phyloP scores from a whole-genome alignment of 2,329 filamentous ascomycete genomes.

The Fusarium sp. region DNA sequence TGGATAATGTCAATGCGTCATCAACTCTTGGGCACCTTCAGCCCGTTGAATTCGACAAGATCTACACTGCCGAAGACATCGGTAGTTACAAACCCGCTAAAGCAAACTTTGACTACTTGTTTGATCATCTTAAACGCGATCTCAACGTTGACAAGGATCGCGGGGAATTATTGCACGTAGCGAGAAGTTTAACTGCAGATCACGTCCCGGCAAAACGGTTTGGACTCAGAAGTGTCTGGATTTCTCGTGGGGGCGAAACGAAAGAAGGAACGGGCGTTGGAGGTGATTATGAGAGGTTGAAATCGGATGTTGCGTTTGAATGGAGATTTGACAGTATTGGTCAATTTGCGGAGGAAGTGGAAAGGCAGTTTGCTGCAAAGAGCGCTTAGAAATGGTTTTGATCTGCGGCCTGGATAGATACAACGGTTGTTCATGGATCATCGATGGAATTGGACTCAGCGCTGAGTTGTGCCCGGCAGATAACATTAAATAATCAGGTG shows the following conservation, averaged over 20 bases:
- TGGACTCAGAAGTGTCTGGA: conserved; percentile 14
- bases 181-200: conserved; percentile 29
- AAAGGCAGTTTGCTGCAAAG: conserved; percentile 16
- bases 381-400: not conserved
- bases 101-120: conserved; percentile 24
- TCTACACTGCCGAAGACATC: conserved; percentile 24
- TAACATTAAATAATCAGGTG: not conserved
- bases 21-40: not conserved
- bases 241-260: conserved; percentile 15
- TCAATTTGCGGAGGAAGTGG: conserved; percentile 18
- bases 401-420: not conserved
- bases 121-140: conserved; percentile 5
- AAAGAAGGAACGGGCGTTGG: conserved; percentile 9
- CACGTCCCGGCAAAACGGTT: conserved; percentile 20
- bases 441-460: not conserved
- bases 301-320: conserved; percentile 9
- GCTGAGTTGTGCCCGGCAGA: not conserved
- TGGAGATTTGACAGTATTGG: conserved; percentile 25
- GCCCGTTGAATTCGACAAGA: conserved; percentile 15
- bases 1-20: conserved; percentile 16
- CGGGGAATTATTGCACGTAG: conserved; percentile 17
- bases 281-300: conserved; percentile 20
- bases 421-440: not conserved
- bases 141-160: conserved; percentile 11
- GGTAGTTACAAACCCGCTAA: conserved; percentile 24